Base-by-base conservation (phyloP, 2,329 filamentous ascomycete genomes). In the Botrytis sinoallii region DNA sequence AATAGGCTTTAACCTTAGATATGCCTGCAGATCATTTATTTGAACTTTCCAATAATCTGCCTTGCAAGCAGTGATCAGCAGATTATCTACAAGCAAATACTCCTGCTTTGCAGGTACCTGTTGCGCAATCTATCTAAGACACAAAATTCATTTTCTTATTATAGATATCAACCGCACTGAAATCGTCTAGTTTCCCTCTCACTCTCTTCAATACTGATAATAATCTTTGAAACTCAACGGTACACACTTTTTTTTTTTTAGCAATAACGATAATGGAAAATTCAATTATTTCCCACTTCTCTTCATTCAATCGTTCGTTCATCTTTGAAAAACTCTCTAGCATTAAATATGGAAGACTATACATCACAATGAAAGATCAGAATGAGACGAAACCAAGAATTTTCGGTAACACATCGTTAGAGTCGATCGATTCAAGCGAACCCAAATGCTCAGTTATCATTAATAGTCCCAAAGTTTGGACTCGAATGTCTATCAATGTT, bases 311-410 rank as follows among this genome's bases (percentile, higher is more conserved):
- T 42, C 60, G 60, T 63, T 63, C n/a, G 2, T 71, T 32, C 18
- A 71, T 71, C 20, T 18, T 71, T 18, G 16, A 44, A 18, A 55
- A 20, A 29, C 25, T 71, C 25, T 65, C 59, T 1, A 42, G n/a
- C 7, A 38, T 71, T 20, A 32, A 71, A 35, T 71, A 71, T 71
- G 70, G 70, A 18, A 52, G 70, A n/a, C n/a, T 71, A 29, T 22
- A 71, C 16, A 65, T 71, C 6, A 55, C 32, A 10, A 65, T 65
- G 70, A 64, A 71, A 52, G 57, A 71, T 25, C 32, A 48, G 25
- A 59, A 44, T 25, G 40, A 64, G 25, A 42, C 59, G 18, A 35
- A 63, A 25, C n/a, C 59, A n/a, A 60, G 25, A 25, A 3, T 32
- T 32, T 70, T 70, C 20, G 57, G 68, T 40, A 40, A 48, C 22